Evolutionary conservation across 441 rosid species (phyloP), one percentile per base, ranked within the genome.

Genomic region (Adansonia grandidieri): DNA sequence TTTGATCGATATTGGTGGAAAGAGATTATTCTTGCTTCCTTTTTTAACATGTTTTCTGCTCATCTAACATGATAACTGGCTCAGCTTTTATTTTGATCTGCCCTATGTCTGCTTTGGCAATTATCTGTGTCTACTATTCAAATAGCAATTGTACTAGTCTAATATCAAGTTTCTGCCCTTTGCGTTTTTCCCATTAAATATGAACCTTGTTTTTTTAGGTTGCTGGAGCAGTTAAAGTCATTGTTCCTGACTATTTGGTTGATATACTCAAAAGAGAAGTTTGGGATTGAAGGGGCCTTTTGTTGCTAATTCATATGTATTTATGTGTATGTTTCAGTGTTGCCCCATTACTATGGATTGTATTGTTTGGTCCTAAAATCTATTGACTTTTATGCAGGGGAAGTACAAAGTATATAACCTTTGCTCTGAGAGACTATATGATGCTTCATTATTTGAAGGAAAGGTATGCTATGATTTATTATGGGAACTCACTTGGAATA

Each of bases 391-490:
- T 70, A 47, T 85, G 82, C 89, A 95, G 98, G 94, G 78, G 76
- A 93, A 93, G 85, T 95, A 95, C 88, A 95, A 95, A 85, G 98
- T 95, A 9, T 95, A 93, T 84, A 95, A 95, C 80, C 98, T 95
- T 85, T 95, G 98, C 84, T 92, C 93, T 37, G 98, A 93, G 90
- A 89, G 98, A 87, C 88, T 95, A 61, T 95, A 95, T 75, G 98
- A 95, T 82, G 97, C 93, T 67, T 95, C 98, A 13, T 75, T 91
- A 37, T 90, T 93, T 85, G 97, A 92, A 88, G 98, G 98, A 75
- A 95, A 95, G 98, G 98, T 94, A 75, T 69, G 90, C 0, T 2
- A 15, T 64, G 24, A 14, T 50, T 75, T n/a, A 24, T 62, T 32
- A 9, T 51, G 10, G 47, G 44, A 56, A 42, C 67, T 58, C 1